A percentile compares a stretch with the other conserved stretches of the same genome.
Evolutionary conservation across 1,284 basidiomycete genomes (phyloP).

Genomic region (Heterobasidion irregulare): DNA sequence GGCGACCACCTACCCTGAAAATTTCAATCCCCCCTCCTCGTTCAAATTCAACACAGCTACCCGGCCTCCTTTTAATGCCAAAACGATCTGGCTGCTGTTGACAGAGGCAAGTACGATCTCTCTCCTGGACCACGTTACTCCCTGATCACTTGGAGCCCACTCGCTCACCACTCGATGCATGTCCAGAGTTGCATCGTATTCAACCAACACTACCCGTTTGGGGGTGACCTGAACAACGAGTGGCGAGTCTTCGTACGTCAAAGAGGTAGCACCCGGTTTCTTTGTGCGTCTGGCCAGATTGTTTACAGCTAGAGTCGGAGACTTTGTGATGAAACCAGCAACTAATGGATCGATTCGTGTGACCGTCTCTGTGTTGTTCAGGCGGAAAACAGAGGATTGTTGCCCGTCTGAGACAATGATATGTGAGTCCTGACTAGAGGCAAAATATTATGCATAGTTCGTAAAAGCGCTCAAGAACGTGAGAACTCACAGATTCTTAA

Average conservation of each 20-base stretch:
- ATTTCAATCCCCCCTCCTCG: slow-evolving; percentile 5
- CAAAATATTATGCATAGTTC: not conserved
- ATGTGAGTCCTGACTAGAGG: slow-evolving; percentile 38
- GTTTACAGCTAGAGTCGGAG: slow-evolving; percentile 59
- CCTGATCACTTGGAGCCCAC: slow-evolving; percentile 22
- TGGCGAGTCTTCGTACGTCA: slow-evolving; percentile 40
- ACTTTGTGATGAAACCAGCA: slow-evolving; percentile 35
- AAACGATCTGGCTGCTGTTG: slow-evolving; percentile 53
- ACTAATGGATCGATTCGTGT: slow-evolving; percentile 28
- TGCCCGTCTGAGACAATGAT: slow-evolving; percentile 51
- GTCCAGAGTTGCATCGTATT: slow-evolving; percentile 34
- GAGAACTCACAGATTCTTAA: slow-evolving; percentile 38
- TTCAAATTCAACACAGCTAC: slow-evolving; percentile 23
- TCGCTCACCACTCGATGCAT: slow-evolving; percentile 24
- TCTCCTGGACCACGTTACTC: slow-evolving; percentile 21
- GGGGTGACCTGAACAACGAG: slow-evolving; percentile 68
- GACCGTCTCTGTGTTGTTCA: slow-evolving; percentile 31
- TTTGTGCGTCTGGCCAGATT: slow-evolving; percentile 38
- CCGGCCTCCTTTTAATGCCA: slow-evolving; percentile 53
- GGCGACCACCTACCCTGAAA: not conserved
- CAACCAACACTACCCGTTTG: slow-evolving; percentile 42
- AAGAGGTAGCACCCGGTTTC: slow-evolving; percentile 16
- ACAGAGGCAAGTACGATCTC: slow-evolving; percentile 64
- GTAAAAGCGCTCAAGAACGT: slow-evolving; percentile 7
- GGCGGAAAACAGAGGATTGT: slow-evolving; percentile 42